Evolutionary conservation across 495 filamentous ascomycete species (phyloP).

Genomic region (Penicillium psychrofluorescens): DNA sequence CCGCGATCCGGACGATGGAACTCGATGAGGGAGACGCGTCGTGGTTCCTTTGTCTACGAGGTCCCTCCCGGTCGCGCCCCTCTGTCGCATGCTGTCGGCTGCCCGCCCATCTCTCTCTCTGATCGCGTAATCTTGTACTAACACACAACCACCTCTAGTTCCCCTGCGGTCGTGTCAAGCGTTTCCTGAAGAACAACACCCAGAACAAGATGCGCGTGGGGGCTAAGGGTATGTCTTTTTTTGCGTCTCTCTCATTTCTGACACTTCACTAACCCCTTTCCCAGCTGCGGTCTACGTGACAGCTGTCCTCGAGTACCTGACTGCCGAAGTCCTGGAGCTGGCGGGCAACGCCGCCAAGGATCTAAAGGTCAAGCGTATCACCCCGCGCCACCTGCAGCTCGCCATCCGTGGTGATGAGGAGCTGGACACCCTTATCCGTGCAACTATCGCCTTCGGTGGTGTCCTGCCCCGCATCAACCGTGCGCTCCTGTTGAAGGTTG

Average conservation of each 20-base stretch:
- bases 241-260: not conserved
- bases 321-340: conserved; percentile 95
- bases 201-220: conserved; percentile 99
- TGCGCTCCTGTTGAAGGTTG: conserved; percentile 93
- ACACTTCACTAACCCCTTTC: not conserved
- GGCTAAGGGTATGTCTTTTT: conserved; percentile 60
- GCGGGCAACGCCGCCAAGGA: conserved; percentile 98
- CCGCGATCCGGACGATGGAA: conserved; percentile 4
- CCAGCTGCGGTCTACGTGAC: conserved; percentile 94
- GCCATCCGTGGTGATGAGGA: conserved; percentile 99
- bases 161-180: conserved; percentile 98
- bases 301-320: conserved; percentile 95
- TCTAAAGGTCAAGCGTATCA: conserved; percentile 99
- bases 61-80: conserved; percentile 8
- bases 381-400: conserved; percentile 93
- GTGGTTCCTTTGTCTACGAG: no score
- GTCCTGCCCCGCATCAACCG: conserved; percentile 98
- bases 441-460: conserved; percentile 97
- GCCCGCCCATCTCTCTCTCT: not conserved
- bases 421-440: conserved; percentile 92
- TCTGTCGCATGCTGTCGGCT: no score
- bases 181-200: conserved; percentile 98
- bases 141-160: conserved; percentile 54
- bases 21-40: not conserved
- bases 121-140: conserved; percentile 1